phyloP scores from a whole-genome alignment of 768 basidiomycete species.

The Agaricus sinodeliciosus region DNA sequence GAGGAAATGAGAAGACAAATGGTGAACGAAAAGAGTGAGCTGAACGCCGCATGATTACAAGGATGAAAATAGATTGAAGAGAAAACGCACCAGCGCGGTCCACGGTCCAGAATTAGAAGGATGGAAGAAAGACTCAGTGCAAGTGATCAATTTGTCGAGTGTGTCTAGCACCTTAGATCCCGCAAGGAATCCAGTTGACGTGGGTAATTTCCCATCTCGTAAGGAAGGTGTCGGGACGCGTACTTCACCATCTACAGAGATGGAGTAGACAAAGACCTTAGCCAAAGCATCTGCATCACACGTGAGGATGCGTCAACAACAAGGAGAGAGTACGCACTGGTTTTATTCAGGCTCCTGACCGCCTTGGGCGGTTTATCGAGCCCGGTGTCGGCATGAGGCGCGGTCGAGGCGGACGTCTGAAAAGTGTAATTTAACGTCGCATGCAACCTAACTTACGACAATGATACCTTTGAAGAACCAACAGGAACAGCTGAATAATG shows the following conservation, averaged over 20 bases:
- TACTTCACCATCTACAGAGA: conserved; percentile 71
- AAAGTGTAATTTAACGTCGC: not conserved
- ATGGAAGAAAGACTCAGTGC: conserved; percentile 93
- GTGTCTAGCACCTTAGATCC: conserved; percentile 88
- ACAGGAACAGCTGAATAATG: conserved; percentile 56
- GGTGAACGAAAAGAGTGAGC: conserved; percentile 69
- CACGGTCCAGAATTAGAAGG: conserved; percentile 88
- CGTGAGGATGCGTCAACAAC: conserved; percentile 5
- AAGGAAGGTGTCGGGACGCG: conserved; percentile 32
- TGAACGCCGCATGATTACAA: conserved; percentile 16
- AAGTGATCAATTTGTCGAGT: conserved; percentile 81
- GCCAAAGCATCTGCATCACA: conserved; percentile 61
- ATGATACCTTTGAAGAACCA: conserved; percentile 54
- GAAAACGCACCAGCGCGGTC: conserved; percentile 49
- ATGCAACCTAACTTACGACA: not conserved
- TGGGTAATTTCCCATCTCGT: conserved; percentile 21
- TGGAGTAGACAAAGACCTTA: conserved; percentile 82
- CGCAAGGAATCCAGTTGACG: conserved; percentile 53
- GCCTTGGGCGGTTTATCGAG: conserved; percentile 49
- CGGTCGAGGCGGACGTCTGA: conserved; percentile 59
- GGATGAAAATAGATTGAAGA: not conserved
- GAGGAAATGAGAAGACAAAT: conserved; percentile 67
- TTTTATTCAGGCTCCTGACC: conserved; percentile 56
- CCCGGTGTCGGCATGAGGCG: conserved; percentile 57
- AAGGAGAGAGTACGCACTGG: conserved; percentile 34